These are phyloP conservation scores for Fusarium mundagurra DNA, from an alignment of 2,329 filamentous ascomycete genomes.

Conservation along the genomic window DNA sequence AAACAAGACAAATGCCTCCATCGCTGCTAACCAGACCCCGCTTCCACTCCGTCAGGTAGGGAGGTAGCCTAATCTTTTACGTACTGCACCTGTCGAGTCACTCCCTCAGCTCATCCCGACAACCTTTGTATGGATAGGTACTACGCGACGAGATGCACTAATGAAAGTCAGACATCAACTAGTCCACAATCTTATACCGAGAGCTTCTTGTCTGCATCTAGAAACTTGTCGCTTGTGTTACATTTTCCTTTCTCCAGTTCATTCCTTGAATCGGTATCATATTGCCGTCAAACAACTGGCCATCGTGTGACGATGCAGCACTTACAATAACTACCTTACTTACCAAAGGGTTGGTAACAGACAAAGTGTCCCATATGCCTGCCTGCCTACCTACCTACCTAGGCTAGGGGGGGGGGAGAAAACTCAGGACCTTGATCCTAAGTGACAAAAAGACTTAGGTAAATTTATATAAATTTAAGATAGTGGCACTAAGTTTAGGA, in stretches of 20 bases:
- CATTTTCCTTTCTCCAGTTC: not conserved
- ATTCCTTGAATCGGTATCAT: not conserved
- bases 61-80: slow-evolving; percentile 10
- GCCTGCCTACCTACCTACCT: not conserved
- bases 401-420: too few species aligned
- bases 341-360: not conserved
- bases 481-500: too few species aligned
- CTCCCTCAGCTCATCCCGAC: slow-evolving; percentile 6
- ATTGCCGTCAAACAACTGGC: not conserved
- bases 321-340: not conserved
- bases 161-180: not conserved
- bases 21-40: slow-evolving; percentile 1
- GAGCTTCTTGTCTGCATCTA: slow-evolving; percentile 1
- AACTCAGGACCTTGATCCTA: too few species aligned
- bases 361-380: not conserved
- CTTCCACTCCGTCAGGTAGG: not conserved
- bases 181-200: not conserved
- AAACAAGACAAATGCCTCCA: slow-evolving; percentile 2
- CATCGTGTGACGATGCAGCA: not conserved
- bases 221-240: slow-evolving; percentile 5
- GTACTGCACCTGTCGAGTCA: slow-evolving; percentile 3
- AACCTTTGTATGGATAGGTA: not conserved
- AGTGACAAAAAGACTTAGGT: too few species aligned
- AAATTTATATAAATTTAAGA: too few species aligned
- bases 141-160: not conserved